Evolutionary conservation across 2,329 filamentous ascomycete genomes (phyloP), one percentile per base, ranked within the genome.

Genomic region (Penicillium sumatraense): DNA sequence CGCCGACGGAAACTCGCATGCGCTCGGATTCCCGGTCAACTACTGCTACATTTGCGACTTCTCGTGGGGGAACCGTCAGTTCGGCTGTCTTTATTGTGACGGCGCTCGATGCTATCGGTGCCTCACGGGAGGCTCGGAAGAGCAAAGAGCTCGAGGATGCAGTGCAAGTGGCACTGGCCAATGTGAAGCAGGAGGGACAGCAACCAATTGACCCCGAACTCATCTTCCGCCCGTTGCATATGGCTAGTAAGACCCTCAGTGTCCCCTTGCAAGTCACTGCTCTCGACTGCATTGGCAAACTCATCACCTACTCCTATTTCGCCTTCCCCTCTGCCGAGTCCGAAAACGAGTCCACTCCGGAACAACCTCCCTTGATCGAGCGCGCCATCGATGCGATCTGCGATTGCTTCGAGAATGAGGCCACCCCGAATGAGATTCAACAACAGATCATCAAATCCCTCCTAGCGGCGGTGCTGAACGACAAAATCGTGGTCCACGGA

Each of bases 301-400:
- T 99, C 60, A 98, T 98, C 72, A 97, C 93, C 68, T 99, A 96
- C 75, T 96, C 95, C 16, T 98, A 98, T 81, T 98, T 99, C 75
- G 93, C 93, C 46, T 85, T 91, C 47, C 84, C 88, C 31, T 80
- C 80, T 49, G 75, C 76, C 20, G 70, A 69, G 33, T 65, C 70
- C 29, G 67, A 65, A 31, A 60, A 60, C 18, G 65, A 69, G n/a
- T 29, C 65, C 36, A 56, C 55, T 11, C 56, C 67, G 38, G 70
- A 70, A 53, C 79, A 80, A 36, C 81, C 89, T 3, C 93, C 93
- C 14, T 81, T 99, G 63, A 99, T 99, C 70, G 96, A 99, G 77
- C 86, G 93, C 62, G 95, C 96, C 56, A 99, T 99, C 69, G 96
- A 99, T 76, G 96, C 95, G 31, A 99, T 99, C 80, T 99, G 95